Evolutionary conservation across 2,329 filamentous ascomycete species (phyloP).

Genomic region (Apiospora phragmitis): DNA sequence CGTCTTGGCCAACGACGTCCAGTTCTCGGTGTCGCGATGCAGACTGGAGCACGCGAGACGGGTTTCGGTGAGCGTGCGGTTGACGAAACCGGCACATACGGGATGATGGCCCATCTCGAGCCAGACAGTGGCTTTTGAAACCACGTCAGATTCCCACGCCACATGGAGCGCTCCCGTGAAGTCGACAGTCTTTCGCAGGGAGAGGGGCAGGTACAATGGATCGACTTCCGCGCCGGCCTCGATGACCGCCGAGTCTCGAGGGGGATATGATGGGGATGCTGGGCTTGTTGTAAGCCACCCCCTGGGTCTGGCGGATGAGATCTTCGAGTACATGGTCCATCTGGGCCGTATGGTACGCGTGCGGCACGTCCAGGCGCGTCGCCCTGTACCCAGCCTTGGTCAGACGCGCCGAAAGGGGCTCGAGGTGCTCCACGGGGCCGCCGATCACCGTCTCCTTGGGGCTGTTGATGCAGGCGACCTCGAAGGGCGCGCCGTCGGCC

Average conservation of each 20-base stretch:
- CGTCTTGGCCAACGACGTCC: slow-evolving; percentile 53
- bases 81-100: slow-evolving; percentile 62
- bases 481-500: slow-evolving; percentile 25
- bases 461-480: slow-evolving; percentile 63
- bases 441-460: slow-evolving; percentile 62
- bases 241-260: slow-evolving; percentile 18
- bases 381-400: slow-evolving; percentile 39
- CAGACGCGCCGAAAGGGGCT: slow-evolving; percentile 43
- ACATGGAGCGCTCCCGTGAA: slow-evolving; percentile 55
- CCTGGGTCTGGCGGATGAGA: slow-evolving; percentile 45
- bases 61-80: slow-evolving; percentile 39
- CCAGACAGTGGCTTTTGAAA: slow-evolving; percentile 56
- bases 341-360: slow-evolving; percentile 55
- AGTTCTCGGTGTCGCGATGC: slow-evolving; percentile 55
- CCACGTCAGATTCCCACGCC: slow-evolving; percentile 43
- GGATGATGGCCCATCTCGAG: slow-evolving; percentile 70
- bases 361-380: slow-evolving; percentile 49
- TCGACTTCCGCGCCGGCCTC: slow-evolving; percentile 34
- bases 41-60: slow-evolving; percentile 47
- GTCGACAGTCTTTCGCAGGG: slow-evolving; percentile 65
- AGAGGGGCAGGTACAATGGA: slow-evolving; percentile 21
- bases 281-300: slow-evolving; percentile 44
- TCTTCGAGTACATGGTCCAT: slow-evolving; percentile 57
- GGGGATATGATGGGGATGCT: slow-evolving; percentile 45
- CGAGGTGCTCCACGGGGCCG: slow-evolving; percentile 47